Percentiles rank a stretch among this genome's conserved stretches.
Evolutionary conservation across 352 stramenopile genomes (phyloP).

Genomic region (Phytophthora pinifolia): DNA sequence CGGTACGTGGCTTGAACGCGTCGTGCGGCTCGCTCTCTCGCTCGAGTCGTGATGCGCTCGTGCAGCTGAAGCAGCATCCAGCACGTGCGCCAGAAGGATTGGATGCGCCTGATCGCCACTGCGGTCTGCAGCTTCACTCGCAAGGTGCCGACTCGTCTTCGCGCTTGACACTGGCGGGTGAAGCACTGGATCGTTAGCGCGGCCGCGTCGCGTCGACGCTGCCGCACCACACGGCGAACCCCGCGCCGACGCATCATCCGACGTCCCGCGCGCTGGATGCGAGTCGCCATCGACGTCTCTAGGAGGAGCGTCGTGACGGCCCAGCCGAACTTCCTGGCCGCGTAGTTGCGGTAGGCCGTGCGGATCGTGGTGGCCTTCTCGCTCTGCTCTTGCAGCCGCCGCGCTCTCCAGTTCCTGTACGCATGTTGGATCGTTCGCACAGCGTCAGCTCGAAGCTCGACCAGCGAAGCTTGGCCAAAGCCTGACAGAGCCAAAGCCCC

Average conservation of each 20-base stretch:
- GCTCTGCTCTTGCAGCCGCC: slow-evolving; percentile 14
- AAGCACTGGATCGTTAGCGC: slow-evolving; percentile 33
- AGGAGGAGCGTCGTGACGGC: slow-evolving; percentile 37
- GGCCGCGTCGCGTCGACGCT: slow-evolving; percentile 21
- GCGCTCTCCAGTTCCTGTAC: slow-evolving; percentile 41
- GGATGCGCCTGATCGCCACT: slow-evolving; percentile 29
- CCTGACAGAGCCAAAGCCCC: slow-evolving; percentile 2
- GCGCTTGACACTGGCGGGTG: slow-evolving; percentile 22
- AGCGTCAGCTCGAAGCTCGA: slow-evolving; percentile 31
- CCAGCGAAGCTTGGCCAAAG: slow-evolving; percentile 3
- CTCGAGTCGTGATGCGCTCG: slow-evolving; percentile 8
- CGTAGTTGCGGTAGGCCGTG: slow-evolving; percentile 55
- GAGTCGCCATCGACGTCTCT: slow-evolving; percentile 40
- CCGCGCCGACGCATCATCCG: slow-evolving; percentile 36
- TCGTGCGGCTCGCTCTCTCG: slow-evolving; percentile 13
- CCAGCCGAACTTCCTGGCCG: slow-evolving; percentile 71
- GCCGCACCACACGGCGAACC: slow-evolving; percentile 11
- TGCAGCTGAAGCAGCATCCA: slow-evolving; percentile 25
- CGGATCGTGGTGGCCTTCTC: slow-evolving; percentile 38
- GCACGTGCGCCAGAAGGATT: slow-evolving; percentile 35
- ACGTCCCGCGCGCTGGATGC: slow-evolving; percentile 35
- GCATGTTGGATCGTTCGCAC: slow-evolving; percentile 40
- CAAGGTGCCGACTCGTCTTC: slow-evolving; percentile 3
- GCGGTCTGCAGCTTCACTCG: slow-evolving; percentile 20
- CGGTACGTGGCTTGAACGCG: slow-evolving; percentile 31